Evolutionary conservation across 768 basidiomycete species (phyloP), one percentile per base, ranked within the genome.

Genomic region (Serpula lacrymans): DNA sequence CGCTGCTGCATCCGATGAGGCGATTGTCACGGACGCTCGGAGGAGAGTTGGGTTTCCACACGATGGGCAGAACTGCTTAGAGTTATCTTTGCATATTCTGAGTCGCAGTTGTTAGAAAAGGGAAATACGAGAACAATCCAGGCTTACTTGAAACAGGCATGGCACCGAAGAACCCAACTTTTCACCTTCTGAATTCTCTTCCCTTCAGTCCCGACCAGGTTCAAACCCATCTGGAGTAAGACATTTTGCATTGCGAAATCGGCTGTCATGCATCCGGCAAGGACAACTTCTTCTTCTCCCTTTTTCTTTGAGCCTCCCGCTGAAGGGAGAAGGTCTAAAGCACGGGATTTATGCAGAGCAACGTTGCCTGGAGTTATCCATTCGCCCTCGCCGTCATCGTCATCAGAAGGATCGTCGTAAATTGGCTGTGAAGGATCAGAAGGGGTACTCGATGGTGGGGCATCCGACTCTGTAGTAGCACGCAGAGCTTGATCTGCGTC

Each of bases 241-340:
- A 98, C 90, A 54, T 99, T 99, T 65, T 99, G 96, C 83, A 99
- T 96, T 13, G 96, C 96, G 61, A 93, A 98, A 75, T 99, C 96
- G 16, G 89, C 89, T 7, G 96, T 98, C 88, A 98, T 92, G 59
- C 94, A 96, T 13, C 93, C 96, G 5, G 78, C 80, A 38, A 71
- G 72, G 33, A 95, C 52, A 0, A 49, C 27, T 32, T 70, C 65
- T 13, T 70, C 60, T 29, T 69, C 59, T 52, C 52, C 55, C 34
- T 65, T 67, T 22, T 53, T 58, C 1, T 8, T 20, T 4, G 52
- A 47, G 9, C 51, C 50, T 13, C 57, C 64, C n/a, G 64, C 62
- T 16, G 75, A 69, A 3, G 92, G 87, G 22, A 95, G 72, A 26
- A 96, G 73, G 17, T 92, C 79, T 27, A 95, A 75, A 21, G 88